Base-by-base conservation (phyloP, 345 rosid species). In the Camelina hispida region DNA sequence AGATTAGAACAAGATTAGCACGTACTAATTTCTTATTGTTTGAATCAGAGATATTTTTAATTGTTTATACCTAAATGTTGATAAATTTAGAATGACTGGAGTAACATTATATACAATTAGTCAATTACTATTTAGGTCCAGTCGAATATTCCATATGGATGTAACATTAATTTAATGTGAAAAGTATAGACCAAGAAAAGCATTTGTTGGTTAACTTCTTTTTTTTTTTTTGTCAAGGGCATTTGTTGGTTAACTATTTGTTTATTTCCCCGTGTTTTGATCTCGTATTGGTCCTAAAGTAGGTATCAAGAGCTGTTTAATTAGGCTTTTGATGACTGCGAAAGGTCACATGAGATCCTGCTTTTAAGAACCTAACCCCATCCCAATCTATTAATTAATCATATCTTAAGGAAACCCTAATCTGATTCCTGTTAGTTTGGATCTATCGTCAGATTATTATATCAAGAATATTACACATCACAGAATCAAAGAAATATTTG, bases 291-390 rank as follows among this genome's bases (percentile, higher is more conserved):
- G 71, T 46, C 77, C 71, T 61, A 52, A 60, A 53, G 74, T 43
- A 43, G 18, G 72, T 58, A 50, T 71, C 67, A 77, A 71, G 72
- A 64, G 76, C 72, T 71, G 48, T 65, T 64, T 63, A 70, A 57
- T 65, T 64, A 70, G 76, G 55, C 80, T 58, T 71, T 64, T 71
- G 37, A 37, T 58, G 48, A 38, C 57, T 37, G 16, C 34, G 56
- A 77, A 77, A 71, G 76, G 76, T 57, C 76, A 65, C 75, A 47
- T 55, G 28, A 69, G 50, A 62, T 47, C 52, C 34, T 55, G 37
- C 17, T 69, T 62, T 46, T 0, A 63, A 23, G 62, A 30, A 55
- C 52, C 23, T 62, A 68, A n/a, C 69, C 69, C 74, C 79, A 62
- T 54, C 42, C 48, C 51, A 34, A 69, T 51, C 43, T 22, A 50